phyloP scores from a whole-genome alignment of 228 moss, liverwort and hornwort species.

The Sphagnum magellanicum region DNA sequence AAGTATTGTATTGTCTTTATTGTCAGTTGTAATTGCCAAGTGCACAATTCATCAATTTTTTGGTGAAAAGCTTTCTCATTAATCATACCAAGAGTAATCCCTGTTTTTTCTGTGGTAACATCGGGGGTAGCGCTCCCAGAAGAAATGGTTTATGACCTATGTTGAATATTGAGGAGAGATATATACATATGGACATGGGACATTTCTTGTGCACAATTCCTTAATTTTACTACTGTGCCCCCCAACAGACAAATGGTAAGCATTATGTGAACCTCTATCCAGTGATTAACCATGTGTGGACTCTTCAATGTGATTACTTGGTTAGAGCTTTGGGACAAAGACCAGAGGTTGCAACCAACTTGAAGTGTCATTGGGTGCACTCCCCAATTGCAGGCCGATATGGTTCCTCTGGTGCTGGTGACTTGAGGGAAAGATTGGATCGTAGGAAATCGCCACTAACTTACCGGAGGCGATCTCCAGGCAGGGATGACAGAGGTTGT shows the following conservation, averaged over 20 bases:
- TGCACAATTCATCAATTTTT: neutral
- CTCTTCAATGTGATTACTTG: neutral
- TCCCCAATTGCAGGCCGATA: neutral
- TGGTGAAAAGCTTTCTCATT: neutral
- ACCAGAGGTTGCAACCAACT: neutral
- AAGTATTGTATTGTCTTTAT: neutral
- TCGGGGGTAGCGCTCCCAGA: neutral
- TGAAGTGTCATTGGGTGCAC: neutral
- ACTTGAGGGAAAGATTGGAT: neutral
- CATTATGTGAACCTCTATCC: neutral
- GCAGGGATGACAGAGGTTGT: constrained; percentile 50
- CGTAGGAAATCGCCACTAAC: constrained; percentile 30
- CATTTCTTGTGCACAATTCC: neutral
- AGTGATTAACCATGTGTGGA: neutral
- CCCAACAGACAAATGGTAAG: neutral
- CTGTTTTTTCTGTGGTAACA: neutral
- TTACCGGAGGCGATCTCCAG: constrained; percentile 40
- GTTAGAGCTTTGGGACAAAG: neutral
- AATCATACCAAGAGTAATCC: neutral
- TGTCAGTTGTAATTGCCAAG: neutral
- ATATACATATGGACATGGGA: neutral
- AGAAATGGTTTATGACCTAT: neutral
- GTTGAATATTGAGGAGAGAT: neutral
- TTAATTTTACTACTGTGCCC: neutral
- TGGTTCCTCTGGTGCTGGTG: neutral